phyloP scores from a whole-genome alignment of 805 yeast species.

The Candida methanosorbosa region DNA sequence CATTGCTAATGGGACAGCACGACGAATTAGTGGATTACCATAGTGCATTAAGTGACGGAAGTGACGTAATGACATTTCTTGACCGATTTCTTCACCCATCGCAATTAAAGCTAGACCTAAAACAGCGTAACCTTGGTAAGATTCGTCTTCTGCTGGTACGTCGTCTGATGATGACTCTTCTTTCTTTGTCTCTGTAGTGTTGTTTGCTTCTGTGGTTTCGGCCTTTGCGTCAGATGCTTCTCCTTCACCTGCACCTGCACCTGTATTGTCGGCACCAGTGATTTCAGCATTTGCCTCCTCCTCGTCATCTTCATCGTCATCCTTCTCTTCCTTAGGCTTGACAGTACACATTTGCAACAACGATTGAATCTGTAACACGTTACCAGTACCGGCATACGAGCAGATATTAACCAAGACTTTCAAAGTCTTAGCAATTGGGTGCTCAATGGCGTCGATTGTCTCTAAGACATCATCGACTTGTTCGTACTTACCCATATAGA shows the following conservation, averaged over 20 bases:
- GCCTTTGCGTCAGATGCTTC: constrained; percentile 13
- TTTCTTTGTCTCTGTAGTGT: constrained; percentile 18
- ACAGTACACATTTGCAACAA: constrained; percentile 82
- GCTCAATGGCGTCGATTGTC: constrained; percentile 90
- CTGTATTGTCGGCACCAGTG: constrained; percentile 15
- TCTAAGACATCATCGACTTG: constrained; percentile 91
- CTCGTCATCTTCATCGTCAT: constrained; percentile 52
- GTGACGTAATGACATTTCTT: constrained; percentile 94
- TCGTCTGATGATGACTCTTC: constrained; percentile 24
- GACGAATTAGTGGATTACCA: constrained; percentile 82
- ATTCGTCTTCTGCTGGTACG: constrained; percentile 37
- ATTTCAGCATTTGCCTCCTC: constrained; percentile 31
- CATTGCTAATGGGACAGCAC: constrained; percentile 98
- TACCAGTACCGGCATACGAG: constrained; percentile 97
- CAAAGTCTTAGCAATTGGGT: constrained; percentile 83
- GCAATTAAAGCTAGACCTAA: constrained; percentile 91
- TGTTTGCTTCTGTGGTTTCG: constrained; percentile 23
- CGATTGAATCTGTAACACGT: constrained; percentile 88
- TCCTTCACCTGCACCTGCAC: constrained; percentile 17
- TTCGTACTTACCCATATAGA: constrained; percentile 90
- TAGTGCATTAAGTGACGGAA: constrained; percentile 97
- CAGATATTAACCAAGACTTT: constrained; percentile 86
- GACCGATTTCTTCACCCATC: constrained; percentile 97
- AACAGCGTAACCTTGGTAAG: constrained; percentile 82
- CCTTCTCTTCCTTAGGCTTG: constrained; percentile 48